Evolutionary conservation across 2,329 filamentous ascomycete species (phyloP).

Genomic region (Aspergillus terreus): DNA sequence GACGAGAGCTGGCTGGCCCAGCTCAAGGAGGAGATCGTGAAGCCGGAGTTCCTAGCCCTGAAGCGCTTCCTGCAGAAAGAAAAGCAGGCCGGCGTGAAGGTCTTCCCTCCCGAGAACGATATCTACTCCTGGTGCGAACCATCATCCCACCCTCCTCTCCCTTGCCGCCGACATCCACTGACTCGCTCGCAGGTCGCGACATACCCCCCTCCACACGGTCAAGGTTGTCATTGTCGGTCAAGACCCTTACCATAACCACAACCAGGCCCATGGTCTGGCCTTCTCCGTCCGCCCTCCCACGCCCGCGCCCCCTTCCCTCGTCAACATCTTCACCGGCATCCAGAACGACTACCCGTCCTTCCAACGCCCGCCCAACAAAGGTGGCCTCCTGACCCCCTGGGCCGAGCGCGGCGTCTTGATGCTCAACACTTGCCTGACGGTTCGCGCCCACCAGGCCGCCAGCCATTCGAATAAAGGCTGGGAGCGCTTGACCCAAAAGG

Average conservation of each 20-base stretch:
- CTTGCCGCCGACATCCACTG: constrained; percentile 8
- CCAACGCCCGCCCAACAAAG: constrained; percentile 67
- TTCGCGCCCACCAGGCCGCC: constrained; percentile 83
- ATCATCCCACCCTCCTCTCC: background rate
- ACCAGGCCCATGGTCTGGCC: constrained; percentile 92
- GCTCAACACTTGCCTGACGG: constrained; percentile 92
- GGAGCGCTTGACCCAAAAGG: constrained; percentile 88
- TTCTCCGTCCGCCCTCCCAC: constrained; percentile 93
- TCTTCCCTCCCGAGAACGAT: constrained; percentile 84
- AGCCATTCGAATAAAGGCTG: constrained; percentile 83
- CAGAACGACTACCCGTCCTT: constrained; percentile 86
- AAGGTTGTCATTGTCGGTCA: constrained; percentile 93
- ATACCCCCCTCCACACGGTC: constrained; percentile 82
- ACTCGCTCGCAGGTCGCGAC: constrained; percentile 70
- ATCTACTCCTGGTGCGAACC: constrained; percentile 82
- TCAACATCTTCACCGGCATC: constrained; percentile 89
- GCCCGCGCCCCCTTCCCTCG: constrained; percentile 79
- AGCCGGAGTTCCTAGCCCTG: constrained; percentile 75
- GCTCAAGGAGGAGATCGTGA: constrained; percentile 80
- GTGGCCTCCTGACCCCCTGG: constrained; percentile 86
- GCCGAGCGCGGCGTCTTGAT: constrained; percentile 88
- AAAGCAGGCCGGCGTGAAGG: constrained; percentile 65
- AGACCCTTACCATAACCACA: constrained; percentile 93
- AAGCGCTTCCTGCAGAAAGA: constrained; percentile 86
- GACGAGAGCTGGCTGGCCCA: constrained; percentile 87